These are phyloP conservation scores for Escovopsis sp. DNA, from an alignment of 2,329 filamentous ascomycete species.

Conservation along the genomic window DNA sequence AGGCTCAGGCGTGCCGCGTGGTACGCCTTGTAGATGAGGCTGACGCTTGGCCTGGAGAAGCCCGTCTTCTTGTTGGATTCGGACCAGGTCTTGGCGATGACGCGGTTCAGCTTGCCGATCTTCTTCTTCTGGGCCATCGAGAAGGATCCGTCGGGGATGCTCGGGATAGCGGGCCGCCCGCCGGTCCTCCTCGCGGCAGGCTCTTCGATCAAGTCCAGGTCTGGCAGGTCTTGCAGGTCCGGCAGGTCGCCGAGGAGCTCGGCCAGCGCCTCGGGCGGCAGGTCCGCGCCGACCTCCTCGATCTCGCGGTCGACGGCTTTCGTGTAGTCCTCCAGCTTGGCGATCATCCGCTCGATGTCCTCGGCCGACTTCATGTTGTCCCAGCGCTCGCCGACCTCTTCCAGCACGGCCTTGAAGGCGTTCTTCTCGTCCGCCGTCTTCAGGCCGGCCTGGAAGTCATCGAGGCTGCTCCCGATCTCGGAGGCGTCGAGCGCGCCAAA, in stretches of 20 bases:
- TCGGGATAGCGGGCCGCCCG: conserved; percentile 14
- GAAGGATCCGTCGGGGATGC: conserved; percentile 23
- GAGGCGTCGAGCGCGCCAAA: conserved; percentile 22
- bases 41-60: conserved; percentile 21
- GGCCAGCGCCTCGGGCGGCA: conserved; percentile 20
- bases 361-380: conserved; percentile 16
- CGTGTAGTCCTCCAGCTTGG: conserved; percentile 20
- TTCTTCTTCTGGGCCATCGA: conserved; percentile 24
- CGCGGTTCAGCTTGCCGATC: conserved; percentile 21
- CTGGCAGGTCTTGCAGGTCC: neutral
- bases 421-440: conserved; percentile 18
- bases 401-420: conserved; percentile 22
- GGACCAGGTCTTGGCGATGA: conserved; percentile 15
- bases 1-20: conserved; percentile 29
- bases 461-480: conserved; percentile 21
- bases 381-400: conserved; percentile 18
- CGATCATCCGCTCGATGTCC: conserved; percentile 21
- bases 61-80: conserved; percentile 14
- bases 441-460: conserved; percentile 24
- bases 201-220: conserved; percentile 11
- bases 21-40: conserved; percentile 35
- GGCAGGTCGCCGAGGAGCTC: conserved; percentile 17
- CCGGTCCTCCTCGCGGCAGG: neutral
- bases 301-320: conserved; percentile 22
- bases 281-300: conserved; percentile 15